Base-by-base conservation (phyloP, 2,329 filamentous ascomycete genomes). In the Clathrospora elynae region DNA sequence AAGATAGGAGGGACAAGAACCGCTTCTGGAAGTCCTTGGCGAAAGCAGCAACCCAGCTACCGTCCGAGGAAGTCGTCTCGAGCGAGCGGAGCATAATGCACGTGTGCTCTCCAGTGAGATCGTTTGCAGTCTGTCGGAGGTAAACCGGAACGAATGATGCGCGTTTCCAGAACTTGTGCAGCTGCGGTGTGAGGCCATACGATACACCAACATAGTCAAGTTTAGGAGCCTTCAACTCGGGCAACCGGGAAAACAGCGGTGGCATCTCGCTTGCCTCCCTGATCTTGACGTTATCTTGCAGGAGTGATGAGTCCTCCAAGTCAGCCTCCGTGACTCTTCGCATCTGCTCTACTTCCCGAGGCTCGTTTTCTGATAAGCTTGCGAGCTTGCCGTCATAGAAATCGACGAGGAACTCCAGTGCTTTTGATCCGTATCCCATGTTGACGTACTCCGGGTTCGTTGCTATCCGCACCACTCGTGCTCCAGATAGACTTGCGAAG, bases 121-220 rank as follows among this genome's bases (percentile, higher is more conserved):
- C 93, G 66, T 97, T 99, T 36, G 93, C 80, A 2, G 95, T 99
- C 74, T 99, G 93, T 22, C 93, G 83, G 10, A 99, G 80, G 63
- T 99, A 99, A 1, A 99, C 89, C 0, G 93, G 93, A 2, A 85
- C 83, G 68, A 96, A 99, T 1, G 78, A 78, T 11, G 87, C 83
- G 23, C 88, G 86, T 73, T 96, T 96, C 93, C 93, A 99, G 78
- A 99, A 99, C 65, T 89, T 95, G 75, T 96, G 93, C 10, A 99
- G 82, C 10, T 83, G 79, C 25, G 85, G 79, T 0, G 93, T 99
- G 42, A 99, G 77, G 38, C 93, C 95, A 67, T 95, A 99, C 62
- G 89, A 95, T 35, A 99, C 95, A 65, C 95, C 93, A 11, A 99
- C 72, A 64, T 97, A 99, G 72, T 99, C 93, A 5, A 99, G 82